Evolutionary conservation across 345 rosid species (phyloP), one percentile per base, ranked within the genome.

Genomic region (Trapa incisa): DNA sequence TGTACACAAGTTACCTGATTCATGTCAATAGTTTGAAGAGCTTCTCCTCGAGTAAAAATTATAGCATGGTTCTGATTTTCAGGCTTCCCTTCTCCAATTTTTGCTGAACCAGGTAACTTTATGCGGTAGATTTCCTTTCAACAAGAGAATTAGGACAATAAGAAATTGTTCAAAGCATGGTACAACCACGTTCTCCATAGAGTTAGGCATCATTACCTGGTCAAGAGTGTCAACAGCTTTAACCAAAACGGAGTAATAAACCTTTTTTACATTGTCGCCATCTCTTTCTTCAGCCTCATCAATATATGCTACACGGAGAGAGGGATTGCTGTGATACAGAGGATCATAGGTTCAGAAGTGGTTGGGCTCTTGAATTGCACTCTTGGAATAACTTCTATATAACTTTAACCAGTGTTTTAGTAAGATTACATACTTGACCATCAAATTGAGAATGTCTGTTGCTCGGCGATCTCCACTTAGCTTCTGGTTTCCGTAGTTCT

Each of bases 151-250:
- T 75, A 72, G 48, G 12, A 41, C 13, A 41, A 54, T 54, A 43
- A 68, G 61, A 16, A 37, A 61, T 68, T n/a, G 45, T 38, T 39
- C 48, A 16, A 8, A n/a, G 41, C 35, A 54, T 12, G 11, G 38
- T 35, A 48, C 61, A 38, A 38, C 35, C 57, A 2, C 6, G 29
- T 37, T 35, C 11, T 65, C 17, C 11, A 10, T 68, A 63, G 39
- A 66, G 68, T 64, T 45, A 67, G 9, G 60, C 60, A 54, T 66
- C 68, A 64, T 73, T 73, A 88, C 99, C 99, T 94, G 99, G 76
- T 91, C 99, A 71, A 82, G 96, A 76, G 84, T 87, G 60, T 89
- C 86, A 65, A 94, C 85, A 75, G 89, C 97, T 84, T 89, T 91
- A 75, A 85, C 82, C 56, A 50, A 29, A 15, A 50, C 56, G 22